Evolutionary conservation across 2,329 filamentous ascomycete species (phyloP).

Genomic region (Paraconiothyrium brasiliense): DNA sequence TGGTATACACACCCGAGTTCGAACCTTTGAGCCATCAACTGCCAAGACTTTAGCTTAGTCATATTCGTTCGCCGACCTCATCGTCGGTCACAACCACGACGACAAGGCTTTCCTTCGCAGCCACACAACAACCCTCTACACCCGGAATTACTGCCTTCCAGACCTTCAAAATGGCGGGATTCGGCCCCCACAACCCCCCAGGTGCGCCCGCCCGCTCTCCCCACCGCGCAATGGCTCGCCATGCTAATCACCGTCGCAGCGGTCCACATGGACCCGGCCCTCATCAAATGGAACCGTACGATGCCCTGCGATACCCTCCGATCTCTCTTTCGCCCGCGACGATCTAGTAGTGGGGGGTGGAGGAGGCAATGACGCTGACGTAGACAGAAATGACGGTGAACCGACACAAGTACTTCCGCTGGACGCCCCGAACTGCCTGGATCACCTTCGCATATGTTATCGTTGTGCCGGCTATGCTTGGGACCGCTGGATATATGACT

Average conservation of each 20-base stretch:
- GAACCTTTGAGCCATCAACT: not conserved
- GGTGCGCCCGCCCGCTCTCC: constrained; percentile 22
- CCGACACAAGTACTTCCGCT: constrained; percentile 95
- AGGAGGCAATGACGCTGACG: constrained; percentile 20
- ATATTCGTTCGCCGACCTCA: constrained; percentile 6
- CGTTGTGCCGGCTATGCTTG: constrained; percentile 75
- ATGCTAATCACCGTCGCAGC: constrained; percentile 49
- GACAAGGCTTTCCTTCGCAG: constrained; percentile 27
- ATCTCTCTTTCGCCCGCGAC: not conserved
- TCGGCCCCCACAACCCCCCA: constrained; percentile 32
- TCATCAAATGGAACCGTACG: constrained; percentile 64
- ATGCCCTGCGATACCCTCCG: constrained; percentile 37
- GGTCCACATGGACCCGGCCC: constrained; percentile 63
- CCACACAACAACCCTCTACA: constrained; percentile 15
- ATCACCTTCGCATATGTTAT: constrained; percentile 80
- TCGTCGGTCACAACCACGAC: constrained; percentile 8
- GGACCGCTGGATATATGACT: constrained; percentile 77
- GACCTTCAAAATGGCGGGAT: constrained; percentile 39
- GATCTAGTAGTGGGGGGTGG: not conserved
- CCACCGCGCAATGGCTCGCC: constrained; percentile 19
- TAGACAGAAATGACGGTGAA: constrained; percentile 78
- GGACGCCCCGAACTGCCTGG: constrained; percentile 84
- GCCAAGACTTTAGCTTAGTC: constrained; percentile 17
- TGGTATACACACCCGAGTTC: too few species aligned
- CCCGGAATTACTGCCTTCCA: constrained; percentile 15